Evolutionary conservation across 352 stramenopile species (phyloP).

Genomic region (Blastocystis sp.): DNA sequence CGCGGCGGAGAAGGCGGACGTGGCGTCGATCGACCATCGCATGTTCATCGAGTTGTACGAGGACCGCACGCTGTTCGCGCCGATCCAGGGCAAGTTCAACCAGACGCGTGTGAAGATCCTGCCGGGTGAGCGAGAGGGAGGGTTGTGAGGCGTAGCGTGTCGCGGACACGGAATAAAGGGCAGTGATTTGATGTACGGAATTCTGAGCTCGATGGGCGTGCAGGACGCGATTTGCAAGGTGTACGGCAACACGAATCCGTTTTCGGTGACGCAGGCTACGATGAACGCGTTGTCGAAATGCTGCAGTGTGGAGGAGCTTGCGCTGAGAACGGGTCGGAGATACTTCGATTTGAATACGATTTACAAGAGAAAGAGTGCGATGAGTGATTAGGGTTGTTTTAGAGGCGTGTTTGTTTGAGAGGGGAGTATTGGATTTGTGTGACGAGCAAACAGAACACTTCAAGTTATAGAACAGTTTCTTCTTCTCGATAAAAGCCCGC

Average conservation of each 20-base stretch:
- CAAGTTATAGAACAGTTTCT: neutral
- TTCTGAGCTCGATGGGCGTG: slow-evolving; percentile 45
- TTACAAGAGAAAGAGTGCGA: slow-evolving; percentile 31
- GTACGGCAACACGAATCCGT: slow-evolving; percentile 62
- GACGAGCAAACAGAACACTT: too few relatives aligned
- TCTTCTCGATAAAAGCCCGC: neutral
- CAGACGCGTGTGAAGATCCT: slow-evolving; percentile 61
- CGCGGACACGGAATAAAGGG: slow-evolving; percentile 63
- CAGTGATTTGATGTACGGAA: slow-evolving; percentile 47
- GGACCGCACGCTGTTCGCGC: slow-evolving; percentile 57
- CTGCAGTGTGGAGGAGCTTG: slow-evolving; percentile 24
- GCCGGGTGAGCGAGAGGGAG: slow-evolving; percentile 1
- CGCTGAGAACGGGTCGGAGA: slow-evolving; percentile 10
- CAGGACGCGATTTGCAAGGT: slow-evolving; percentile 67
- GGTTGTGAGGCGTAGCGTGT: slow-evolving; percentile 24
- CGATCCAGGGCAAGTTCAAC: slow-evolving; percentile 61
- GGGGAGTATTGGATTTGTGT: too few relatives aligned
- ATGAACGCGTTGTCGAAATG: slow-evolving; percentile 53
- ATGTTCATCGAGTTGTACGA: slow-evolving; percentile 62
- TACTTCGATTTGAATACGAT: slow-evolving; percentile 70
- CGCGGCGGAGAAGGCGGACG: slow-evolving; percentile 46
- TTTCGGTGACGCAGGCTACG: slow-evolving; percentile 52
- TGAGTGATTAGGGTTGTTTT: slow-evolving; percentile 11
- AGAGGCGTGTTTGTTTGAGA: neutral
- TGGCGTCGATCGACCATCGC: neutral